Evolutionary conservation across 2,329 filamentous ascomycete genomes (phyloP).

Genomic region (Venturia carpophila): DNA sequence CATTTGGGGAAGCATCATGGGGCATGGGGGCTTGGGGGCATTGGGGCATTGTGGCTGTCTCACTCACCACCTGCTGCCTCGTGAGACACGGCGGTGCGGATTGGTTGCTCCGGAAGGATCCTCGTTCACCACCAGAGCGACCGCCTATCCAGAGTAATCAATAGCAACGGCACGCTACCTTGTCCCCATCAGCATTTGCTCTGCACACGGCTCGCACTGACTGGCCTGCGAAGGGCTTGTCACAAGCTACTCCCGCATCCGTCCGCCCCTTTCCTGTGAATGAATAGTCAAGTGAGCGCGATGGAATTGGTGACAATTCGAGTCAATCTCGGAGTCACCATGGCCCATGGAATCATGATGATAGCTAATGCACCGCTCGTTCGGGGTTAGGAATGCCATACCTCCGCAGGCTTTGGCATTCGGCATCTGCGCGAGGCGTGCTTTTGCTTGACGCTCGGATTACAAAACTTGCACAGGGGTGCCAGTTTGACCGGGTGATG

Average conservation of each 20-base stretch:
- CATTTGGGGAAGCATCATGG: not conserved
- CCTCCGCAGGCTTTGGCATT: not conserved
- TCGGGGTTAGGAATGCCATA: conserved; percentile 8
- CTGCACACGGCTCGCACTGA: conserved; percentile 6
- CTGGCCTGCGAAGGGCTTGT: not conserved
- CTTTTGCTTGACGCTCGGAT: conserved; percentile 6
- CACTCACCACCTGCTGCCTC: conserved; percentile 2
- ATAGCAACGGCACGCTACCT: not conserved
- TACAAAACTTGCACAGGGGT: not conserved
- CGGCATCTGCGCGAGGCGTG: not conserved
- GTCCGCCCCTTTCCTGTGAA: not conserved
- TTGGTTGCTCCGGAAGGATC: not conserved
- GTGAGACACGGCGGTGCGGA: not conserved
- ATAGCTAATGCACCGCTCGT: not conserved
- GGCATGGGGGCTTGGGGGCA: not conserved
- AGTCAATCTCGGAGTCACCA: not conserved
- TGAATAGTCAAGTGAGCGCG: not conserved
- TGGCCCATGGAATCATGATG: no score
- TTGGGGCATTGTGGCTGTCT: not conserved
- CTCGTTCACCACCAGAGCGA: not conserved
- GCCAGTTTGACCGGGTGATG: not conserved
- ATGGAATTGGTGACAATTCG: not conserved
- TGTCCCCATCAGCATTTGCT: conserved; percentile 9
- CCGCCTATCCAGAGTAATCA: conserved; percentile 4
- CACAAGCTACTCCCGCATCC: not conserved